Conservation (phyloP, 2,329 filamentous ascomycete species). For the Hymenoscyphus occultus region DNA sequence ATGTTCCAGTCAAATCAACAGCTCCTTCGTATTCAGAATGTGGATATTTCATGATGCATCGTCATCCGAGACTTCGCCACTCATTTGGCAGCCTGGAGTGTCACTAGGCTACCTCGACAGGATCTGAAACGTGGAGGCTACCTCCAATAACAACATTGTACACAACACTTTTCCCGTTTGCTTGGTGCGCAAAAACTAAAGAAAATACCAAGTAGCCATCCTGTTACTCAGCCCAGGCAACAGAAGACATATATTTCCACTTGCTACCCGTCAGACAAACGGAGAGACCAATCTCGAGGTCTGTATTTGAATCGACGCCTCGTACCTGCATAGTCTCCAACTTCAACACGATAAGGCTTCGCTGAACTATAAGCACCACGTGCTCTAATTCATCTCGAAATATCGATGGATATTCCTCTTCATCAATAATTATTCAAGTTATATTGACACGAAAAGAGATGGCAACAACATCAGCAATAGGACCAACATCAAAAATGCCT, state of each 20-base stretch:
- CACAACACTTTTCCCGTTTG: background rate
- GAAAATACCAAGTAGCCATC: conserved; percentile 7
- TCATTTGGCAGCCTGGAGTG: conserved; percentile 9
- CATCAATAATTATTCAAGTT: background rate
- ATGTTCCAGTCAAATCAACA: background rate
- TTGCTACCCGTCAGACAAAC: background rate
- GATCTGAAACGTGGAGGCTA: conserved; percentile 12
- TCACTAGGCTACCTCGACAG: conserved; percentile 13
- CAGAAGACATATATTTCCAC: conserved; percentile 3
- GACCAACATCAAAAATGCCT: background rate
- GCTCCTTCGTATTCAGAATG: background rate
- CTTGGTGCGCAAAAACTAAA: too few relatives aligned
- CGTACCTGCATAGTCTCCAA: conserved; percentile 20
- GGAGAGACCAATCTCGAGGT: background rate
- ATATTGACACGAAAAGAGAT: background rate
- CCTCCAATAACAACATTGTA: background rate
- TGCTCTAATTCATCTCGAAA: background rate
- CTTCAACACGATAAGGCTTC: background rate
- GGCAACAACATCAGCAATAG: background rate
- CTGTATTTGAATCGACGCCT: background rate
- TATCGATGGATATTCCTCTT: background rate
- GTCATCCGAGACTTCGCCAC: conserved; percentile 1
- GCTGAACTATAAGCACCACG: background rate
- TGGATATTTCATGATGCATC: conserved; percentile 2
- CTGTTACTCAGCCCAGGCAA: conserved; percentile 9